A percentile compares a stretch with the other conserved stretches of the same genome.
Evolutionary conservation across 352 stramenopile species (phyloP).

Genomic region (Phytophthora chlamydospora): DNA sequence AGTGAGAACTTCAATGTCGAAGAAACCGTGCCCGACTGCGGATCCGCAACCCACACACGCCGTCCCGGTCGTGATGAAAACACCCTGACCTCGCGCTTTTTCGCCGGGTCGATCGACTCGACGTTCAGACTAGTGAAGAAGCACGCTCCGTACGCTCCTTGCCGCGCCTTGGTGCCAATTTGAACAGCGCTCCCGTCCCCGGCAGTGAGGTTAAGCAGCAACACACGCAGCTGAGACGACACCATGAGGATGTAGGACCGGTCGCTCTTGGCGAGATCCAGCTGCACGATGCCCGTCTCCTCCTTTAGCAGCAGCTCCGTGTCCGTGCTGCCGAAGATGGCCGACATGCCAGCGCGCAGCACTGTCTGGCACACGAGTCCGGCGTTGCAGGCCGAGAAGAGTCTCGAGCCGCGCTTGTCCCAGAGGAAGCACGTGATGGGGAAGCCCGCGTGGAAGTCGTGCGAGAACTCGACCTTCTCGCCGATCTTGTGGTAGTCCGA

Average conservation of each 20-base stretch:
- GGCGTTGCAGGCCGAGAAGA: slow-evolving; percentile 86
- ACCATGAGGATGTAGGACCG: slow-evolving; percentile 78
- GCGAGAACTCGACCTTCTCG: slow-evolving; percentile 88
- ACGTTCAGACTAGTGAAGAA: slow-evolving; percentile 75
- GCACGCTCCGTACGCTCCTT: slow-evolving; percentile 84
- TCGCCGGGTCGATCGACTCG: slow-evolving; percentile 63
- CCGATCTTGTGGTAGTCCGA: slow-evolving; percentile 89
- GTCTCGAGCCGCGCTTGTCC: slow-evolving; percentile 65
- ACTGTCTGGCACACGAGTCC: slow-evolving; percentile 82
- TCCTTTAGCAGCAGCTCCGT: slow-evolving; percentile 88
- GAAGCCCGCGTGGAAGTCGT: slow-evolving; percentile 85
- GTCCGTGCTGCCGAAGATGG: slow-evolving; percentile 81
- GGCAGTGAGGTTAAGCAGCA: slow-evolving; percentile 79
- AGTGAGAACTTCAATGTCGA: slow-evolving; percentile 87
- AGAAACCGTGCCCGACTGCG: slow-evolving; percentile 75
- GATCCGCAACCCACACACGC: slow-evolving; percentile 83
- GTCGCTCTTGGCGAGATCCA: slow-evolving; percentile 66
- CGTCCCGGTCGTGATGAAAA: slow-evolving; percentile 84
- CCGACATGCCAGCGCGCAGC: slow-evolving; percentile 79
- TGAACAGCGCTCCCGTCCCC: slow-evolving; percentile 75
- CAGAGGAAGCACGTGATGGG: slow-evolving; percentile 84
- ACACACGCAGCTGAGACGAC: slow-evolving; percentile 80
- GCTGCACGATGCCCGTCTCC: slow-evolving; percentile 85
- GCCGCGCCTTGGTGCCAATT: slow-evolving; percentile 83
- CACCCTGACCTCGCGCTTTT: slow-evolving; percentile 70